Percentiles rank a stretch among this genome's conserved stretches.
phyloP scores from a whole-genome alignment of 73 alveolate species.

The Blepharisma japonicum region DNA sequence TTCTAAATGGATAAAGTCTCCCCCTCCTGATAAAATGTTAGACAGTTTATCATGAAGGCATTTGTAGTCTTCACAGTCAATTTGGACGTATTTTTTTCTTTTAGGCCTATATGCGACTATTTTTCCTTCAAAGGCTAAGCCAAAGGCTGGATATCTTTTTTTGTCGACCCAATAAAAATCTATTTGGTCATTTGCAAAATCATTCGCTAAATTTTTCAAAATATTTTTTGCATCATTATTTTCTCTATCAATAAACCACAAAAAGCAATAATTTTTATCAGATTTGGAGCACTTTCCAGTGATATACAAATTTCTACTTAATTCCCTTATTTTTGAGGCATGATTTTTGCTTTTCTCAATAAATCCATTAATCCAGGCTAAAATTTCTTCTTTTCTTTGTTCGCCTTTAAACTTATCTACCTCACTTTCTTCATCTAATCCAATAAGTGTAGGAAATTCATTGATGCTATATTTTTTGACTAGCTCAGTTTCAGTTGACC shows the following conservation, averaged over 20 bases:
- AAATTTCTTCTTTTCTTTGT: neutral
- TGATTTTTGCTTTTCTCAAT: neutral
- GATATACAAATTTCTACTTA: neutral
- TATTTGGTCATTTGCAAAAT: constrained; percentile 11
- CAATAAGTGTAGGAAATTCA: constrained; percentile 83
- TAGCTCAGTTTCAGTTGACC: constrained; percentile 72
- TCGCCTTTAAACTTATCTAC: neutral
- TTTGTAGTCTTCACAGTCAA: neutral
- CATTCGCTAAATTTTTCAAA: neutral
- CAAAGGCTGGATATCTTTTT: neutral
- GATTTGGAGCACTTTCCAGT: neutral
- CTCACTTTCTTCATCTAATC: constrained; percentile 39
- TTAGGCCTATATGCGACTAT: neutral
- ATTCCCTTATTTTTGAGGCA: neutral
- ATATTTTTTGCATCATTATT: neutral
- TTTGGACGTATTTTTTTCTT: neutral
- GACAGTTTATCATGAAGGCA: no score
- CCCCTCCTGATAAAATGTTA: no score
- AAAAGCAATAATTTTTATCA: neutral
- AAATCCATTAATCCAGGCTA: neutral
- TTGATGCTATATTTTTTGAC: constrained; percentile 63
- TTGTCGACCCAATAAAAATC: neutral
- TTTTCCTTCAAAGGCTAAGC: neutral
- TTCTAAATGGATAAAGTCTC: no score
- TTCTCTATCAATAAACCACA: neutral